Base-by-base conservation (phyloP, 2,329 filamentous ascomycete genomes). In the Colletotrichum sp. region DNA sequence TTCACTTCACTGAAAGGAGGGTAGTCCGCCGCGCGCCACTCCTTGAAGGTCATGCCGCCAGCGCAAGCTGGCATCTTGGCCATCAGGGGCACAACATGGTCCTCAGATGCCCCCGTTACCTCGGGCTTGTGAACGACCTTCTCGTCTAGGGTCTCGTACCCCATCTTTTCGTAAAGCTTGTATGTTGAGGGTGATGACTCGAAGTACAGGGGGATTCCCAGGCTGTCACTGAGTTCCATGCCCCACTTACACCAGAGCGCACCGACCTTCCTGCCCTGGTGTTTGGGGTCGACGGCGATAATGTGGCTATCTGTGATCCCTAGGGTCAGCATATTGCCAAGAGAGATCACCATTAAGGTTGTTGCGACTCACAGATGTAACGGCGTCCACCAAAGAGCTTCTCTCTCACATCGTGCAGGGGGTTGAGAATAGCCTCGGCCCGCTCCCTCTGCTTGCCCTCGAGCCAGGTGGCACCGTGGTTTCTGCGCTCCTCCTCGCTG, bases 391-490 rank as follows among this genome's bases (percentile, higher is more conserved):
- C 86, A 76, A 87, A 85, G 2, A 87, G 77, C 78, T 82, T 84
- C 78, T 86, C 85, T 68, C 85, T 81, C 34, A 82, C 82, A 73
- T 86, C 84, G 81, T 85, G 85, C 64, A 89, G 80, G 1, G 85
- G 84, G 30, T 81, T 81, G 15, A 88, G 79, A 16, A 89, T 80
- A 18, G 79, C 80, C 77, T 88, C 87, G 12, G 88, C 87, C 56
- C 85, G 81, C 73, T 85, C 83, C n/a, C 83, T 81, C 39, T 88
- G 82, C 64, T 85, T 82, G 6, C 87, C 87, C 74, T 86, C 79
- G 30, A 89, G 79, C 87, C 87, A 89, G 15, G 82, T 81, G 12
- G 89, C 84, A 34, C 87, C 87, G 2, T 84, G 83, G 72, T 86
- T 86, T 66, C 82, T 82, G 75, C 87, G 84, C 77, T 88, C 86